phyloP scores from a whole-genome alignment of 164 flowering plant genomes.

The Pachysandra terminalis region DNA sequence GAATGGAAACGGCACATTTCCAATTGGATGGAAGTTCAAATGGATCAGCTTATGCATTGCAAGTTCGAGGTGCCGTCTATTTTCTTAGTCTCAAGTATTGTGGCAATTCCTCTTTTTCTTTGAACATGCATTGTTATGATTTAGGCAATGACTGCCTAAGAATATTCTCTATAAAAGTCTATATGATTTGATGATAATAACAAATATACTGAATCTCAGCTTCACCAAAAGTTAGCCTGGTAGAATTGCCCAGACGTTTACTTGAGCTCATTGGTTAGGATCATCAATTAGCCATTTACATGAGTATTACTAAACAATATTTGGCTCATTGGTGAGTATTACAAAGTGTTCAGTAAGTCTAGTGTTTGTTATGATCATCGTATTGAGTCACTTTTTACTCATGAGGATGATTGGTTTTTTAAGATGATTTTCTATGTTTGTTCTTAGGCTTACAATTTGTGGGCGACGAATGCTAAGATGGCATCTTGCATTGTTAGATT shows the following conservation, averaged over 20 bases:
- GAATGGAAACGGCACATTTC: conserved; percentile 41
- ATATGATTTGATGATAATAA: neutral
- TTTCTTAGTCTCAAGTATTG: neutral
- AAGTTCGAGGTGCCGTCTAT: conserved; percentile 41
- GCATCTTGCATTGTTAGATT: neutral
- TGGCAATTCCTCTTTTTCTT: neutral
- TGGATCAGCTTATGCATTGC: conserved; percentile 37
- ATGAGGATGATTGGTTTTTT: neutral
- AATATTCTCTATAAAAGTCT: neutral
- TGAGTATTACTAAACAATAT: too few species aligned
- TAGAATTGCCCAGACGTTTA: neutral
- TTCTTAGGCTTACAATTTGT: neutral
- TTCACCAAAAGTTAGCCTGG: neutral
- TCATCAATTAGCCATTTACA: too few species aligned
- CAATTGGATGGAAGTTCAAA: conserved; percentile 48
- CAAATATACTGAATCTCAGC: neutral
- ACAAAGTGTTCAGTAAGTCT: neutral
- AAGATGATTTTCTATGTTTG: too few species aligned
- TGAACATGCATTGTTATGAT: neutral
- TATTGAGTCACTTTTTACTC: neutral
- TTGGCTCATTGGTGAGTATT: neutral
- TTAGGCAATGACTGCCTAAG: neutral
- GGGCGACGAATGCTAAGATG: neutral
- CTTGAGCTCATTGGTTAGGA: too few species aligned
- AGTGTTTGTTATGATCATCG: neutral